Evolutionary conservation across 768 basidiomycete species (phyloP).

Genomic region (Psilocybe azurescens): DNA sequence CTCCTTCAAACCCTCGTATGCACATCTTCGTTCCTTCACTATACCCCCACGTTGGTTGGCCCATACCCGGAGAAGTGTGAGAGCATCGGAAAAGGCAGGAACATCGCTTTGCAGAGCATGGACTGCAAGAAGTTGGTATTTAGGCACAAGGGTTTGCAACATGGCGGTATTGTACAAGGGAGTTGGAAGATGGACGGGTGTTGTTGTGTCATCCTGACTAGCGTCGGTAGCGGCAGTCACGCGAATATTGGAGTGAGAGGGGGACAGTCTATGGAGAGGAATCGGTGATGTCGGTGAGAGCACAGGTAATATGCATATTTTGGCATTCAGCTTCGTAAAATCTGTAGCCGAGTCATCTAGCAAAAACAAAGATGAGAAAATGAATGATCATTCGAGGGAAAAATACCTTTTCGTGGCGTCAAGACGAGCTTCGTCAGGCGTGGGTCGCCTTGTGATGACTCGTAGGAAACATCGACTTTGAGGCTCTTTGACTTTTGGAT

Average conservation of each 20-base stretch:
- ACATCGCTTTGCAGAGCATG: slow-evolving; percentile 59
- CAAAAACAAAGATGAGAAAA: slow-evolving; percentile 19
- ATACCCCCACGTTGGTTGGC: slow-evolving; percentile 86
- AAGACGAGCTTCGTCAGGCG: slow-evolving; percentile 72
- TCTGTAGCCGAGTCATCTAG: slow-evolving; percentile 58
- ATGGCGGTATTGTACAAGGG: slow-evolving; percentile 84
- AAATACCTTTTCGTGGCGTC: slow-evolving; percentile 55
- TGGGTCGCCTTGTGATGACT: slow-evolving; percentile 62
- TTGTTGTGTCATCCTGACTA: slow-evolving; percentile 26
- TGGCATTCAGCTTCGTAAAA: slow-evolving; percentile 70
- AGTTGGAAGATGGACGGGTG: slow-evolving; percentile 50
- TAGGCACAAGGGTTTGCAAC: slow-evolving; percentile 55
- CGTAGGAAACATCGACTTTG: slow-evolving; percentile 65
- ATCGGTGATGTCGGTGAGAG: slow-evolving; percentile 67
- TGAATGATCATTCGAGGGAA: slow-evolving; percentile 27
- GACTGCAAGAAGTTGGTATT: slow-evolving; percentile 56
- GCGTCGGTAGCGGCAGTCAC: slow-evolving; percentile 23
- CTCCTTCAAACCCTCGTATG: slow-evolving; percentile 71
- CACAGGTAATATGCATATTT: slow-evolving; percentile 77
- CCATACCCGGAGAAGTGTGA: slow-evolving; percentile 88
- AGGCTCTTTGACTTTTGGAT: slow-evolving; percentile 52
- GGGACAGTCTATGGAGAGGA: slow-evolving; percentile 70
- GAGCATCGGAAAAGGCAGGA: slow-evolving; percentile 73
- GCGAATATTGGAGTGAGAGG: slow-evolving; percentile 68
- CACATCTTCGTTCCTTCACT: slow-evolving; percentile 59